phyloP scores from a whole-genome alignment of 2,329 filamentous ascomycete species.

The Paraconiothyrium brasiliense region DNA sequence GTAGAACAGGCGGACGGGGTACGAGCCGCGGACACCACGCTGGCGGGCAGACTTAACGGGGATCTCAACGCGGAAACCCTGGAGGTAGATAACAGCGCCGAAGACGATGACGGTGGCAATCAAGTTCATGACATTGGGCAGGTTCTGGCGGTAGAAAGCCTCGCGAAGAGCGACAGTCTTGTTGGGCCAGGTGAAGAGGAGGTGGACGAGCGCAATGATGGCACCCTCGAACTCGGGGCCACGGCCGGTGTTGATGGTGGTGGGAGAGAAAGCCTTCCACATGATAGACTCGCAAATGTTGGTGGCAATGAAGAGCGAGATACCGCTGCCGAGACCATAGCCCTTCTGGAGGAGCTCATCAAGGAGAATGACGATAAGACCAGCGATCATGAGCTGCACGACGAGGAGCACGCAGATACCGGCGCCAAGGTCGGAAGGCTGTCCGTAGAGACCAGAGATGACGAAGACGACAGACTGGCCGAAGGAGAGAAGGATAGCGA shows the following conservation, averaged over 20 bases:
- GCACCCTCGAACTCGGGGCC: constrained; percentile 99
- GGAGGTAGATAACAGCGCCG: constrained; percentile 97
- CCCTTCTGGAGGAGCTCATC: constrained; percentile 99
- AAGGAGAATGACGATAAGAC: constrained; percentile 97
- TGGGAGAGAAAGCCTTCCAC: constrained; percentile 99
- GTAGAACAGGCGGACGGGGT: constrained; percentile 99
- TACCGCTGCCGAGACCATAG: constrained; percentile 97
- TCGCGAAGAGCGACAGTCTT: constrained; percentile 98
- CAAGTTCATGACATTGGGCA: constrained; percentile 99
- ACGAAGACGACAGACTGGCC: constrained; percentile 98
- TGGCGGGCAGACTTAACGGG: constrained; percentile 99
- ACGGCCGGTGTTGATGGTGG: constrained; percentile 98
- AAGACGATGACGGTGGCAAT: constrained; percentile 93
- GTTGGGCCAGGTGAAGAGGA: constrained; percentile 98
- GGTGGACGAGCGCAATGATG: constrained; percentile 96
- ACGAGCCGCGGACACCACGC: constrained; percentile 97
- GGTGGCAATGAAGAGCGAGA: constrained; percentile 99
- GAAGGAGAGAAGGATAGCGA: constrained; percentile 94
- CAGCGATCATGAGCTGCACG: constrained; percentile 95
- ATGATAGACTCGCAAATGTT: constrained; percentile 99
- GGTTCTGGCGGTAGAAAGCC: constrained; percentile 99
- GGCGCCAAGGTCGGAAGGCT: constrained; percentile 93
- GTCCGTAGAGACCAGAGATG: constrained; percentile 91
- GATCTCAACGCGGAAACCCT: constrained; percentile 99
- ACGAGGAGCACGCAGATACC: constrained; percentile 98